Evolutionary conservation across 1,284 basidiomycete genomes (phyloP).

Genomic region (Cryptococcus floricola): DNA sequence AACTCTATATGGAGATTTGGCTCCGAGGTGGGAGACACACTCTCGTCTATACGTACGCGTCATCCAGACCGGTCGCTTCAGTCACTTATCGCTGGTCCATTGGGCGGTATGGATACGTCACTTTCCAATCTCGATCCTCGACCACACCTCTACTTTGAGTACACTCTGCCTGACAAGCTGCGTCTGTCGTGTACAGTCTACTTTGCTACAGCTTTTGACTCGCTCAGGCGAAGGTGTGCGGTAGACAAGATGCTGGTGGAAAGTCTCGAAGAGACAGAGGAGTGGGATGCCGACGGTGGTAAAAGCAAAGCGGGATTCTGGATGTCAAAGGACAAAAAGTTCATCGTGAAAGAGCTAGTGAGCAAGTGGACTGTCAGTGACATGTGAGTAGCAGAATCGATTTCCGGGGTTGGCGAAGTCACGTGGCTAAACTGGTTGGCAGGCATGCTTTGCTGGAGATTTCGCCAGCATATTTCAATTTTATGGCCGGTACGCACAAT

Average conservation of each 20-base stretch:
- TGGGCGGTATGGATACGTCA: slow-evolving; percentile 22
- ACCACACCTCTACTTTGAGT: slow-evolving; percentile 74
- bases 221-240: slow-evolving; percentile 61
- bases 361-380: slow-evolving; percentile 79
- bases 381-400: slow-evolving; percentile 55
- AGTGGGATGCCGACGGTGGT: slow-evolving; percentile 62
- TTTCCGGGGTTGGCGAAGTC: not conserved
- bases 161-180: slow-evolving; percentile 65
- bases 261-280: slow-evolving; percentile 60
- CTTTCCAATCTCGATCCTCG: slow-evolving; percentile 55
- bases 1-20: slow-evolving; percentile 32
- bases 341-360: slow-evolving; percentile 75
- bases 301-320: slow-evolving; percentile 64
- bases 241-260: slow-evolving; percentile 61
- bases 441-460: slow-evolving; percentile 72
- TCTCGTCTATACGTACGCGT: slow-evolving; percentile 25
- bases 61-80: slow-evolving; percentile 26
- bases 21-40: slow-evolving; percentile 21
- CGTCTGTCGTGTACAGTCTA: slow-evolving; percentile 73
- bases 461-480: slow-evolving; percentile 68
- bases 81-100: slow-evolving; percentile 22
- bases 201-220: slow-evolving; percentile 71
- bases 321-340: slow-evolving; percentile 69
- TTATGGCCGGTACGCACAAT: slow-evolving; percentile 64
- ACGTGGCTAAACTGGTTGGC: not conserved